Conservation (phyloP, 768 basidiomycete genomes). For the Serendipita vermifera region DNA sequence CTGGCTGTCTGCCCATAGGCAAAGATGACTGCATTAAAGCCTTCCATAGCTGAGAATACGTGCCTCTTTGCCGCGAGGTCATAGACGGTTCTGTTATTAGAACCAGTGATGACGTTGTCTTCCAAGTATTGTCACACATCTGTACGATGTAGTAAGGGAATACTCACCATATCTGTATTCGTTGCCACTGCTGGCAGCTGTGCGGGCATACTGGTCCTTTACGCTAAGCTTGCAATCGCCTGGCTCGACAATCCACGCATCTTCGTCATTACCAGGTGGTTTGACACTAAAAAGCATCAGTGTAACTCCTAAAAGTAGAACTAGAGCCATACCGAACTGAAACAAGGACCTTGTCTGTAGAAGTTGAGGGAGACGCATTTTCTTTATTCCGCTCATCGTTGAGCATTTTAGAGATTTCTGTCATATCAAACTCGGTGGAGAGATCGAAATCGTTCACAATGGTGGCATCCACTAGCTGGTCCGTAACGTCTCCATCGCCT, state of each 20-base stretch:
- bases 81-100: slow-evolving; percentile 59
- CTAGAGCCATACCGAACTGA: slow-evolving; percentile 47
- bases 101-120: slow-evolving; percentile 64
- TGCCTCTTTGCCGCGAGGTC: slow-evolving; percentile 62
- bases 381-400: not conserved
- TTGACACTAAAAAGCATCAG: slow-evolving; percentile 38
- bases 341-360: slow-evolving; percentile 65
- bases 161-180: slow-evolving; percentile 16
- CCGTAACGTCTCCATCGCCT: not conserved
- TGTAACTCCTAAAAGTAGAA: not conserved
- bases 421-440: not conserved
- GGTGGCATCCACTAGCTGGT: slow-evolving; percentile 3
- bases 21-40: slow-evolving; percentile 91
- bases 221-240: slow-evolving; percentile 46
- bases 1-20: slow-evolving; percentile 85
- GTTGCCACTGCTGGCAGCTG: slow-evolving; percentile 24
- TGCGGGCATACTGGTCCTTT: slow-evolving; percentile 41
- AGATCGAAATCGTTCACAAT: not conserved
- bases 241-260: slow-evolving; percentile 24
- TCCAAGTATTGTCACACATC: not conserved
- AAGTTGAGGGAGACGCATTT: not conserved
- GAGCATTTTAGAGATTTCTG: not conserved
- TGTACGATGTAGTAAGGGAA: slow-evolving; percentile 16
- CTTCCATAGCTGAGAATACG: slow-evolving; percentile 88
- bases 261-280: slow-evolving; percentile 30